These are phyloP conservation scores for Sclerotinia sclerotiorum DNA, from an alignment of 2,329 filamentous ascomycete species.

Conservation along the genomic window DNA sequence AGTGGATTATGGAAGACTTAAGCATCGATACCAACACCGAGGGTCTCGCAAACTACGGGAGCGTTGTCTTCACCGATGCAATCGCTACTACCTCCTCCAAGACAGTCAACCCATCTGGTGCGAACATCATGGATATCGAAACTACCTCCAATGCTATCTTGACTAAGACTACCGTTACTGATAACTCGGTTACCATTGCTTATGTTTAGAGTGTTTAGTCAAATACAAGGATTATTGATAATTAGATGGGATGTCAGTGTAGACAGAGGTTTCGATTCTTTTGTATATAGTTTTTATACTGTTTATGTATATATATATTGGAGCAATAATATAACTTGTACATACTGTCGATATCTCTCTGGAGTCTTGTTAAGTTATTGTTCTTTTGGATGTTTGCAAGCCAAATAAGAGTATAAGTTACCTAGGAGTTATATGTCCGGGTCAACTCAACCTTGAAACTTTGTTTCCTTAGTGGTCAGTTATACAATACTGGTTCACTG, in stretches of 20 bases:
- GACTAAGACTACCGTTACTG: not conserved
- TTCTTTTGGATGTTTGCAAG: not conserved
- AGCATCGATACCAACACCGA: constrained; percentile 42
- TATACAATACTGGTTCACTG: no score
- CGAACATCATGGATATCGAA: constrained; percentile 4
- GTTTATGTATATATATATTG: not conserved
- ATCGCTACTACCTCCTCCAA: constrained; percentile 12
- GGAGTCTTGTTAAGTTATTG: not conserved
- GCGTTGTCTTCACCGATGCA: constrained; percentile 45
- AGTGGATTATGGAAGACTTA: constrained; percentile 55
- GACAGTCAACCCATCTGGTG: not conserved
- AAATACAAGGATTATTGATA: not conserved
- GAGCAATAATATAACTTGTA: not conserved
- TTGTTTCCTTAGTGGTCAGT: no score
- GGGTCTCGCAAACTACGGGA: constrained; percentile 48
- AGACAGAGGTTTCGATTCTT: not conserved
- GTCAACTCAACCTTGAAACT: no score
- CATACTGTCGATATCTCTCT: not conserved
- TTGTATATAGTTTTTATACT: not conserved
- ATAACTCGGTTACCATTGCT: not conserved
- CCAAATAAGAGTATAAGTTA: no score
- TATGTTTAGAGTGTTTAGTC: not conserved
- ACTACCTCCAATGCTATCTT: not conserved
- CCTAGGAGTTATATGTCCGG: no score
- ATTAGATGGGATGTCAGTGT: not conserved